Conservation (phyloP, 2,329 filamentous ascomycete species). For the Phialophora expanda region DNA sequence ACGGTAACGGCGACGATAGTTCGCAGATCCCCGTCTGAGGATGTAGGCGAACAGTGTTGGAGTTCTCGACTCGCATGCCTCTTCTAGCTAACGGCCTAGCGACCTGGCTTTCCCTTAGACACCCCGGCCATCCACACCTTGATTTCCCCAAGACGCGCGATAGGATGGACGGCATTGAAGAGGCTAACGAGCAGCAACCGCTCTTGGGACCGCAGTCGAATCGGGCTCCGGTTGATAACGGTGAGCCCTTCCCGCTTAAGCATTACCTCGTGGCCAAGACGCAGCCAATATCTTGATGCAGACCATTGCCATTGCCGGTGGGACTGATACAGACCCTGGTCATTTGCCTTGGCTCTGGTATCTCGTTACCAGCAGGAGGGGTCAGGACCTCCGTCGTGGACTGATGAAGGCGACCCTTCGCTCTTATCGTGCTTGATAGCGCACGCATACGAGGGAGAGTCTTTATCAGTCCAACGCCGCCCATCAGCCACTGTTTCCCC, state of each 20-base stretch:
- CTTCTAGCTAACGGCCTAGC: slow-evolving; percentile 16
- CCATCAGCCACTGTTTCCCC: background rate
- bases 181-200: slow-evolving; percentile 13
- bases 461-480: slow-evolving; percentile 10
- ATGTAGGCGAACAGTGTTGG: background rate
- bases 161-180: slow-evolving; percentile 17
- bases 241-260: slow-evolving; percentile 2
- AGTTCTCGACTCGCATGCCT: slow-evolving; percentile 10
- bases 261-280: slow-evolving; percentile 14
- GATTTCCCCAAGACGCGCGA: slow-evolving; percentile 6
- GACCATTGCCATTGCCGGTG: too few relatives aligned
- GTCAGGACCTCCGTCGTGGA: slow-evolving; percentile 6
- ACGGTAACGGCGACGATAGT: slow-evolving; percentile 16
- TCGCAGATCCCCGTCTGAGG: slow-evolving; percentile 29
- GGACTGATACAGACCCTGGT: slow-evolving; percentile 6
- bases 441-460: background rate
- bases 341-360: slow-evolving; percentile 10
- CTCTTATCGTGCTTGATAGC: slow-evolving; percentile 29
- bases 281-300: background rate
- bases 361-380: slow-evolving; percentile 25
- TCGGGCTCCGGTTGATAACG: slow-evolving; percentile 14
- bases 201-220: slow-evolving; percentile 12
- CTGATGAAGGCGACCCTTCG: slow-evolving; percentile 15
- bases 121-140: background rate
- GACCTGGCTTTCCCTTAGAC: slow-evolving; percentile 2